These are phyloP conservation scores for Aspergillus quadricinctus DNA, from an alignment of 2,329 filamentous ascomycete genomes.

Conservation along the genomic window DNA sequence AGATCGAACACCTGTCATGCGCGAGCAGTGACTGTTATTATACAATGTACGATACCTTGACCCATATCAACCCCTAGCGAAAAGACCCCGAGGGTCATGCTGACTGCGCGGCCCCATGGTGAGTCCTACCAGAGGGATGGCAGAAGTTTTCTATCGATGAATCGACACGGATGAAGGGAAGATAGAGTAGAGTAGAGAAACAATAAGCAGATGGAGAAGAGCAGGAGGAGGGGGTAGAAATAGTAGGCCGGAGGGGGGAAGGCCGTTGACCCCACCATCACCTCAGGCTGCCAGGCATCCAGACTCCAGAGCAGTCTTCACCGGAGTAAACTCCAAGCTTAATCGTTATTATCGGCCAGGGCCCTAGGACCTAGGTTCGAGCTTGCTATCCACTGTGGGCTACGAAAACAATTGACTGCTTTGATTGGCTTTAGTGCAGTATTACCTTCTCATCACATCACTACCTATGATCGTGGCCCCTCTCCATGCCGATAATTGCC, in stretches of 20 bases:
- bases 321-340: slow-evolving; percentile 9
- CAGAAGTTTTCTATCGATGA: slow-evolving; percentile 3
- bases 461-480: neutral
- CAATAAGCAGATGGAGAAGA: neutral
- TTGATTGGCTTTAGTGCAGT: neutral
- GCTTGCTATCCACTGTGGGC: neutral
- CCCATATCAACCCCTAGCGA: slow-evolving; percentile 30
- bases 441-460: neutral
- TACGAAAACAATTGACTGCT: neutral
- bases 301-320: slow-evolving; percentile 6
- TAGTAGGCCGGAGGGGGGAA: slow-evolving; percentile 7
- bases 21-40: slow-evolving; percentile 34
- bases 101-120: slow-evolving; percentile 26
- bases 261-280: slow-evolving; percentile 1
- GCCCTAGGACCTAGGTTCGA: neutral
- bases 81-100: slow-evolving; percentile 13
- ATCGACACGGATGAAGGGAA: neutral
- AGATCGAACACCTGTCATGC: slow-evolving; percentile 43
- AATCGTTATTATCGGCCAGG: too few relatives aligned
- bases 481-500: neutral
- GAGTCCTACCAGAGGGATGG: slow-evolving; percentile 27
- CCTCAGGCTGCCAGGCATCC: too few relatives aligned
- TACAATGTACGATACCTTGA: slow-evolving; percentile 43
- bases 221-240: slow-evolving; percentile 17
- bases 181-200: neutral